Percentiles rank a stretch among this genome's conserved stretches.
Conservation (phyloP, 225 moss, liverwort and hornwort genomes). For the Marchantia paleacea region DNA sequence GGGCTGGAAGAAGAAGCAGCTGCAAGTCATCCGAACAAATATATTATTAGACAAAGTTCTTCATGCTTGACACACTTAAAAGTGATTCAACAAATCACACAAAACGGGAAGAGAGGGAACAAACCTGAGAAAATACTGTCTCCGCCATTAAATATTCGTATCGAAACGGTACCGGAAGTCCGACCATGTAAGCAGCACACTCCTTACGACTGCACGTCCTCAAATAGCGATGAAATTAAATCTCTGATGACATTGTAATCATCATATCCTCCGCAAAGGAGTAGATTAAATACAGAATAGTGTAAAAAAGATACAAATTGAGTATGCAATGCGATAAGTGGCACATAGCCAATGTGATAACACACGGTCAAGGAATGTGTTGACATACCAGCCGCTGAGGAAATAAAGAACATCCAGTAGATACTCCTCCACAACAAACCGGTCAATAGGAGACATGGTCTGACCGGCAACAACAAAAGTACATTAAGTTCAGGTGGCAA, state of each 20-base stretch:
- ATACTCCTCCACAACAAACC: slow-evolving; percentile 99
- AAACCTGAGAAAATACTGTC: slow-evolving; percentile 83
- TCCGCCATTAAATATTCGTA: slow-evolving; percentile 99
- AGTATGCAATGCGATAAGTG: neutral
- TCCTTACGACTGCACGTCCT: slow-evolving; percentile 64
- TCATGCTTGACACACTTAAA: neutral
- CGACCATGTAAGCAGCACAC: slow-evolving; percentile 95
- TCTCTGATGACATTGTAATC: no score
- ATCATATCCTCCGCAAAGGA: no score
- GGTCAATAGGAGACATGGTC: slow-evolving; percentile 84
- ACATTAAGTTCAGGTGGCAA: neutral
- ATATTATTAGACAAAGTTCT: neutral
- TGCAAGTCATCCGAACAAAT: slow-evolving; percentile 16
- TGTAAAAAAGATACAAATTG: no score
- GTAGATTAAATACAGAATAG: no score
- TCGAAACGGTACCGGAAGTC: slow-evolving; percentile 93
- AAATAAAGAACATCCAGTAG: slow-evolving; percentile 78
- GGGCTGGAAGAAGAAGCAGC: slow-evolving; percentile 87
- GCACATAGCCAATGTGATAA: neutral
- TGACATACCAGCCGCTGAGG: slow-evolving; percentile 71
- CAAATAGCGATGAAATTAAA: neutral
- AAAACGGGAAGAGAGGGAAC: neutral
- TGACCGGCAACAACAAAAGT: neutral
- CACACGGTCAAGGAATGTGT: neutral
- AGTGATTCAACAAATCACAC: neutral